phyloP scores from a whole-genome alignment of 257 asterid genomes.

The Anisodus tanguticus region DNA sequence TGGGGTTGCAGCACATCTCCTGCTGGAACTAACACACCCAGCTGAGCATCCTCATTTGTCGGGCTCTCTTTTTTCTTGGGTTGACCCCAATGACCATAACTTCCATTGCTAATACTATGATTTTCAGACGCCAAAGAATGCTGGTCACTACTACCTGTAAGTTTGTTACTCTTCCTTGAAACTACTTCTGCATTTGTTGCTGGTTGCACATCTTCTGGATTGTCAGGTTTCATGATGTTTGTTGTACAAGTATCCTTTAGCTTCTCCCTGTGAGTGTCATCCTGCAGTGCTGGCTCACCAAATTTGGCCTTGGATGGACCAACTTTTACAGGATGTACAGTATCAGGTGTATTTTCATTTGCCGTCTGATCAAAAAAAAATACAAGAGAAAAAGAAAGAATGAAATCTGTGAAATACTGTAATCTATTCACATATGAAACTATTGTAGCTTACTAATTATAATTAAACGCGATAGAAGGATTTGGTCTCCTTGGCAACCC shows the following conservation, averaged over 20 bases:
- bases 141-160: not conserved
- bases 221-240: not conserved
- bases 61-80: conserved; percentile 36
- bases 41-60: not conserved
- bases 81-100: conserved; percentile 40
- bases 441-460: not conserved
- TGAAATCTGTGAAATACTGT: not conserved
- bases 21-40: conserved; percentile 16
- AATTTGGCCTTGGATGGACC: not conserved
- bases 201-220: conserved; percentile 23
- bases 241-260: not conserved
- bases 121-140: conserved; percentile 19
- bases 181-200: not conserved
- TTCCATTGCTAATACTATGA: conserved; percentile 24
- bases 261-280: conserved; percentile 21
- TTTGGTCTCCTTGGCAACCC: not conserved
- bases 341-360: conserved; percentile 14
- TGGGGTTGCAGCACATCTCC: conserved; percentile 1
- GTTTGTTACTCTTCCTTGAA: not conserved
- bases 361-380: conserved; percentile 27
- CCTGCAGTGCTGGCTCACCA: conserved; percentile 9
- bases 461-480: not conserved
- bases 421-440: not conserved
- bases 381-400: not conserved
- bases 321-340: not conserved